A percentile compares a stretch with the other conserved stretches of the same genome.
Evolutionary conservation across 345 rosid genomes (phyloP).

Genomic region (Arabis alpina): DNA sequence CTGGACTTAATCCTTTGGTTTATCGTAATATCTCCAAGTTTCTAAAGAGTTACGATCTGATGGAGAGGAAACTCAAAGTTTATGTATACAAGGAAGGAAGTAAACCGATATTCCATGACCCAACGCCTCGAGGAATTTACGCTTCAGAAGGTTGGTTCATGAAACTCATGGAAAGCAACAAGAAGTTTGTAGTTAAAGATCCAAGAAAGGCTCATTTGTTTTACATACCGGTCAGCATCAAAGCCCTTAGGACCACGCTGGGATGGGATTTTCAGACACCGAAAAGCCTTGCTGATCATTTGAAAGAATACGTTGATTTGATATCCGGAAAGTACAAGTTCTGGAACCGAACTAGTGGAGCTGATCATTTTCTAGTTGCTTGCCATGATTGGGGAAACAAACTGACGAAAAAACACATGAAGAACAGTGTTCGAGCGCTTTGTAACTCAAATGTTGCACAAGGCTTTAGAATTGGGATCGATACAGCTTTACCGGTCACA

Average conservation of each 20-base stretch:
- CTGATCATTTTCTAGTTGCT: conserved; percentile 89
- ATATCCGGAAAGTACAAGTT: conserved; percentile 65
- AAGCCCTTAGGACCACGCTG: conserved; percentile 55
- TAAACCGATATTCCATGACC: conserved; percentile 79
- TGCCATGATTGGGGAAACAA: conserved; percentile 94
- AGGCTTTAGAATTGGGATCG: conserved; percentile 75
- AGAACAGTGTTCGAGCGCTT: conserved; percentile 66
- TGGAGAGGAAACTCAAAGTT: conserved; percentile 76
- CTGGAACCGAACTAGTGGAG: conserved; percentile 88
- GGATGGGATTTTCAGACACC: conserved; percentile 45
- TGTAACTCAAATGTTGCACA: conserved; percentile 78
- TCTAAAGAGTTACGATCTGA: conserved; percentile 77
- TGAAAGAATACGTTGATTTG: conserved; percentile 60
- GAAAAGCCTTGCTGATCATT: conserved; percentile 51
- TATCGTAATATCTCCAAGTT: conserved; percentile 76
- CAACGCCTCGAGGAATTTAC: conserved; percentile 75
- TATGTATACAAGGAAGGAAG: conserved; percentile 82
- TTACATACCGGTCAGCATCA: conserved; percentile 76
- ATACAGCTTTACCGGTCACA: conserved; percentile 75
- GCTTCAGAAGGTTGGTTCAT: conserved; percentile 97
- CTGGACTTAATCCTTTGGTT: conserved; percentile 53
- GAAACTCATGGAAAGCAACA: conserved; percentile 82
- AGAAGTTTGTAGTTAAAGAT: conserved; percentile 70
- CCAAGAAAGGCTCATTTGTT: conserved; percentile 87
- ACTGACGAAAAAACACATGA: conserved; percentile 58